Percentiles rank a stretch among this genome's conserved stretches.
Conservation (phyloP, 352 stramenopile species). For the Plasmopara viticola region DNA sequence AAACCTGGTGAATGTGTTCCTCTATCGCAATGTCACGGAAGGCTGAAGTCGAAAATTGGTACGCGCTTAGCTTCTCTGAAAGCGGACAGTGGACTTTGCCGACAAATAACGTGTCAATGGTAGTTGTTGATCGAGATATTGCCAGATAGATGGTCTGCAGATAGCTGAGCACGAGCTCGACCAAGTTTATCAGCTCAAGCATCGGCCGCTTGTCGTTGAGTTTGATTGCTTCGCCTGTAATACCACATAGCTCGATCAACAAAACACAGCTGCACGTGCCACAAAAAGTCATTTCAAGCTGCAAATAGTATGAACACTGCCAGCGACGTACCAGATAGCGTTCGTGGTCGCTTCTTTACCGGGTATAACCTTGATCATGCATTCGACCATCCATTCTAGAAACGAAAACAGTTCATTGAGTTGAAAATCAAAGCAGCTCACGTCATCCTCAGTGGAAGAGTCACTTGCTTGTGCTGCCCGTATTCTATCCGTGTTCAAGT, state of each 20-base stretch:
- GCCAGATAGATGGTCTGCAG: conserved; percentile 24
- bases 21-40: conserved; percentile 23
- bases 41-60: conserved; percentile 15
- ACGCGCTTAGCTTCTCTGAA: conserved; percentile 7
- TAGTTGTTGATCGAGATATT: conserved; percentile 17
- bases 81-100: conserved; percentile 1
- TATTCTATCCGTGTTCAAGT: conserved; percentile 28
- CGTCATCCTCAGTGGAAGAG: not conserved
- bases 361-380: conserved; percentile 26
- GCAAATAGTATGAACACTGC: not conserved
- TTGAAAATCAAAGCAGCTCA: conserved; percentile 19
- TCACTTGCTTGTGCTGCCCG: conserved; percentile 1
- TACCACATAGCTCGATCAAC: conserved; percentile 55
- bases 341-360: conserved; percentile 21
- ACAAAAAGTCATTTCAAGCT: not conserved
- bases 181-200: conserved; percentile 22
- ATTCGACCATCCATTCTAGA: conserved; percentile 35
- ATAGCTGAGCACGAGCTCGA: conserved; percentile 31
- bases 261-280: conserved; percentile 48
- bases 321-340: conserved; percentile 19
- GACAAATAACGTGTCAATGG: conserved; percentile 14
- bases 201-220: conserved; percentile 22
- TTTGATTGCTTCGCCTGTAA: conserved; percentile 39
- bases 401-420: conserved; percentile 22
- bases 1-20: conserved; percentile 3